Conservation (phyloP, 1,284 basidiomycete species). For the Leccinum proliferum region DNA sequence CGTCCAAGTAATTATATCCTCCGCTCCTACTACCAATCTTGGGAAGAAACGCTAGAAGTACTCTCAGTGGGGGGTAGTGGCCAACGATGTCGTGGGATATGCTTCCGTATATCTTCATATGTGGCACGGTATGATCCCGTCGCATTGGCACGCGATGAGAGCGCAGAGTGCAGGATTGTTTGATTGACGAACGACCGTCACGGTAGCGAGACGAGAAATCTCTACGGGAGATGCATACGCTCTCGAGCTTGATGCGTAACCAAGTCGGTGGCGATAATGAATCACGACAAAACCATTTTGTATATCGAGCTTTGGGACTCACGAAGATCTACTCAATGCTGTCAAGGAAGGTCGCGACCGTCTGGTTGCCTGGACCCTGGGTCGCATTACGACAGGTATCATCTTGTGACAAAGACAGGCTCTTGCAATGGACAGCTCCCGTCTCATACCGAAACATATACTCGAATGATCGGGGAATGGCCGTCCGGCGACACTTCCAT, state of each 20-base stretch:
- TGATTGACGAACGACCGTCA: slow-evolving; percentile 34
- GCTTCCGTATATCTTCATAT: no score
- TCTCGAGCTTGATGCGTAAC: slow-evolving; percentile 25
- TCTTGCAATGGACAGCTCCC: slow-evolving; percentile 39
- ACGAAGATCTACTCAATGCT: slow-evolving; percentile 40
- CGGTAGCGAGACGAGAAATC: slow-evolving; percentile 33
- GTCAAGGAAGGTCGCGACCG: slow-evolving; percentile 37
- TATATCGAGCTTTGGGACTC: slow-evolving; percentile 19
- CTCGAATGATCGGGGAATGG: slow-evolving; percentile 33
- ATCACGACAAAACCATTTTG: background rate
- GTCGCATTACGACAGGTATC: slow-evolving; percentile 2
- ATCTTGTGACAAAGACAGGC: slow-evolving; percentile 28
- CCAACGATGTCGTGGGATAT: no score
- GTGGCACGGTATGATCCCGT: no score
- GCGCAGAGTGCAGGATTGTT: slow-evolving; percentile 16
- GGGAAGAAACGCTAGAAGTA: no score
- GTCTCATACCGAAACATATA: slow-evolving; percentile 39
- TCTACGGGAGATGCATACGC: slow-evolving; percentile 23
- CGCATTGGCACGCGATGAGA: no score
- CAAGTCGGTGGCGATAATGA: background rate
- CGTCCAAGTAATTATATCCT: no score
- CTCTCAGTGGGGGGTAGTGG: no score
- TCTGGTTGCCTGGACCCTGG: slow-evolving; percentile 9
- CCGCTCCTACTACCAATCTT: no score
- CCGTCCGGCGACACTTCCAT: slow-evolving; percentile 22